Base-by-base conservation (phyloP, 495 filamentous ascomycete species). In the Thermothielavioides terrestris region DNA sequence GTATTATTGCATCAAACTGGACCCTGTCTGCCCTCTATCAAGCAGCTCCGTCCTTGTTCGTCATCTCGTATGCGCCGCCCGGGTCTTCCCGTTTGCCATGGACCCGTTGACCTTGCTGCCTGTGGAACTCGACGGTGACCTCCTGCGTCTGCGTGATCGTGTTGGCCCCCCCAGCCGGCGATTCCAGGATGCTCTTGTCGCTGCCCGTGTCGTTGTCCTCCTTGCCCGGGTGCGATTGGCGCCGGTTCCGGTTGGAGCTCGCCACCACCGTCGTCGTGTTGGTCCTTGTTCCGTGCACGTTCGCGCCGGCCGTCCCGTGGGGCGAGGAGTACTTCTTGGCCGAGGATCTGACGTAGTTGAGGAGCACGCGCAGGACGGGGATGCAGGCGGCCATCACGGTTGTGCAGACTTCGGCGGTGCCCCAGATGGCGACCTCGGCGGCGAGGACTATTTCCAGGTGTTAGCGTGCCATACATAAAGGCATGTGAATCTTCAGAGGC, bases 301-400 rank as follows among this genome's bases (percentile, higher is more conserved):
- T 30, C 40, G 6, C n/a, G 18, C 8, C 15, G 20, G 3, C 40
- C 40, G 15, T 42, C 25, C n/a, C 40, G 25, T 28, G 25, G 25
- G 11, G 40, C 28, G 26, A 3, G 9, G 25, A 26, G 15, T 25
- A 23, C 40, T 8, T 42, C 40, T 15, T 26, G 40, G 25, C 28
- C 30, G 25, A 42, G 28, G 26, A 42, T 26, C n/a, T 34, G 9
- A 34, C n/a, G 31, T 34, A 34, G 9, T 34, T 17, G 36, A 38
- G 12, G 36, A 38, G 36, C 0, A 38, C 36, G 8, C 42, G 28
- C 6, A 45, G 42, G 30, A 45, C 27, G 11, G 42, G 42, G 20
- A 45, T 45, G 30, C 42, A 31, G 12, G 42, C 30, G 2, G 42
- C 42, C n/a, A 45, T 45, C 12, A 45, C 35, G 30, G 42, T 45